Evolutionary conservation across 2,329 filamentous ascomycete species (phyloP).

Genomic region (Verticillium alfalfae): DNA sequence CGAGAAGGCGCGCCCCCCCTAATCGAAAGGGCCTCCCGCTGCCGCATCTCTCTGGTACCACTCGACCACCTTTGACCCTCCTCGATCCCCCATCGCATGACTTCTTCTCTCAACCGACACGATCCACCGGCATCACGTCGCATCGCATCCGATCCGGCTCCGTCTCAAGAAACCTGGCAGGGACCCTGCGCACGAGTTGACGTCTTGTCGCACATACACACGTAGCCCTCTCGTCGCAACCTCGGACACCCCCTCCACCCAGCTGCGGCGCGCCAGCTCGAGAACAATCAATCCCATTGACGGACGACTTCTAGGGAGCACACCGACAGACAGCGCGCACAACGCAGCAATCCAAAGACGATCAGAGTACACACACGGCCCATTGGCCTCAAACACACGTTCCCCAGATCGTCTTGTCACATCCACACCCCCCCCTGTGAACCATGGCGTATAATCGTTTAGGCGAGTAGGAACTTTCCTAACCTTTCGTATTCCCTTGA

Average conservation of each 20-base stretch:
- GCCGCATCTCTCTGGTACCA: neutral
- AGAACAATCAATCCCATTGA: neutral
- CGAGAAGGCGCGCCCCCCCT: neutral
- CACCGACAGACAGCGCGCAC: neutral
- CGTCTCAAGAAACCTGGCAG: neutral
- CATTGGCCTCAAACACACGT: conserved; percentile 10
- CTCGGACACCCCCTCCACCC: neutral
- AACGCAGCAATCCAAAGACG: neutral
- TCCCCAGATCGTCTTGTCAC: conserved; percentile 7
- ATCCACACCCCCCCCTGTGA: conserved; percentile 4
- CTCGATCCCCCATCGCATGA: neutral
- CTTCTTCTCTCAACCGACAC: neutral
- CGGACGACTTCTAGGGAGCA: neutral
- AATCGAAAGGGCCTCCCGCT: neutral
- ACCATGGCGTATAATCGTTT: conserved; percentile 71
- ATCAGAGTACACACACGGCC: neutral
- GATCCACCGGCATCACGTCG: neutral
- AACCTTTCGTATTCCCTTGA: conserved; percentile 14
- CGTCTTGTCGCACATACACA: neutral
- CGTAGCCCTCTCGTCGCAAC: neutral
- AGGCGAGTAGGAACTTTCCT: conserved; percentile 46
- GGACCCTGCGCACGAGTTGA: neutral
- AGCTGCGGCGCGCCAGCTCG: neutral
- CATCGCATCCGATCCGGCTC: neutral
- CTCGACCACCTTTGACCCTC: neutral